A percentile compares a stretch with the other conserved stretches of the same genome.
phyloP scores from a whole-genome alignment of 139 green algal species.

The Zygnema cylindricum region DNA sequence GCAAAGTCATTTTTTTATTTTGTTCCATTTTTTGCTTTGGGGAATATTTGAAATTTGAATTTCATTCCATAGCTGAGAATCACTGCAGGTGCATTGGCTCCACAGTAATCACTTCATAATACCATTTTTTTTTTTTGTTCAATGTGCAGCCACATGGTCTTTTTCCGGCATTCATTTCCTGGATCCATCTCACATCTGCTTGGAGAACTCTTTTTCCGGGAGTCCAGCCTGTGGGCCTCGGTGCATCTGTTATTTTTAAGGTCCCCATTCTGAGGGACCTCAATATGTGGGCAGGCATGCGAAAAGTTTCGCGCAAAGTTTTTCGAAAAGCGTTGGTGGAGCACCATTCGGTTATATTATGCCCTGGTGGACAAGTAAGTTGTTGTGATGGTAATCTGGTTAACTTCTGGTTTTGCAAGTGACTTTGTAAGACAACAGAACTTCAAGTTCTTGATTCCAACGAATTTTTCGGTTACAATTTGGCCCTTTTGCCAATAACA shows the following conservation, averaged over 20 bases:
- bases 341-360: conserved; percentile 43
- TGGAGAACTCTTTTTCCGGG: conserved; percentile 49
- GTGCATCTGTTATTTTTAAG: conserved; percentile 56
- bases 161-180: conserved; percentile 48
- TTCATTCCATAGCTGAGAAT: too few species aligned
- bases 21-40: too few species aligned
- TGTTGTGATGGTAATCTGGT: not conserved
- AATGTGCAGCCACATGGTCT: conserved; percentile 67
- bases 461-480: too few species aligned
- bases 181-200: conserved; percentile 59
- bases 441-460: too few species aligned
- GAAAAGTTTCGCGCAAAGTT: conserved; percentile 47
- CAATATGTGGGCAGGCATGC: conserved; percentile 56
- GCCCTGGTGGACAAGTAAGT: conserved; percentile 48
- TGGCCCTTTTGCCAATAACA: too few species aligned
- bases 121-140: too few species aligned
- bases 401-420: too few species aligned
- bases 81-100: too few species aligned
- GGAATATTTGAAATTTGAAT: too few species aligned
- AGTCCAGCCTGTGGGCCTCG: conserved; percentile 49
- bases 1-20: too few species aligned
- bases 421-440: too few species aligned
- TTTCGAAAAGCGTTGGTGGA: conserved; percentile 45
- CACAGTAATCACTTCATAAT: too few species aligned
- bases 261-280: conserved; percentile 66